A percentile compares a stretch with the other conserved stretches of the same genome.
Conservation (phyloP, 768 basidiomycete genomes). For the Pulveroboletus ravenelii region DNA sequence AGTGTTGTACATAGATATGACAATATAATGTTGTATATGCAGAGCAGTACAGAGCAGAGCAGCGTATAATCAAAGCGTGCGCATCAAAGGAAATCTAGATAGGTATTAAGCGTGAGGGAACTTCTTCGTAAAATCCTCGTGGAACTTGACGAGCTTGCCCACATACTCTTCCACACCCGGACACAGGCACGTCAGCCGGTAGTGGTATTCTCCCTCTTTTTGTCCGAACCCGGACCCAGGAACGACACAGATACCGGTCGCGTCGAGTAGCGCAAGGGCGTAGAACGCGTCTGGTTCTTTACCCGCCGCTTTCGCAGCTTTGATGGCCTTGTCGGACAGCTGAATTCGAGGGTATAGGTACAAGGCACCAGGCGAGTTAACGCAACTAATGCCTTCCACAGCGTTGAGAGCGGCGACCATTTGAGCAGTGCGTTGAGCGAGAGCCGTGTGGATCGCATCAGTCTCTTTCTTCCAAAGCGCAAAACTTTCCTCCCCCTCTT, state of each 20-base stretch:
- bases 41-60: not conserved
- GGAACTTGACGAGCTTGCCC: conserved; percentile 74
- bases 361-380: conserved; percentile 85
- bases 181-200: conserved; percentile 90
- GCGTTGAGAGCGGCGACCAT: conserved; percentile 80
- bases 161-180: conserved; percentile 94
- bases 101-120: conserved; percentile 29
- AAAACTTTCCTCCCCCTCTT: conserved; percentile 70
- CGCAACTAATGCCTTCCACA: conserved; percentile 86
- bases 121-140: conserved; percentile 52
- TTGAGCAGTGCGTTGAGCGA: conserved; percentile 60
- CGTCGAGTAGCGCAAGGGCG: conserved; percentile 74
- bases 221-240: conserved; percentile 96
- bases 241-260: conserved; percentile 90
- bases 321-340: conserved; percentile 66
- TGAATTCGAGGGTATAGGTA: conserved; percentile 88
- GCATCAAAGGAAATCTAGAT: not conserved
- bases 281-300: conserved; percentile 91
- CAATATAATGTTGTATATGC: not conserved
- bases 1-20: not conserved
- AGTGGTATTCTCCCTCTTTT: conserved; percentile 84
- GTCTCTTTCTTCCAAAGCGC: conserved; percentile 81
- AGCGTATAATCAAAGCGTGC: not conserved
- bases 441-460: conserved; percentile 66
- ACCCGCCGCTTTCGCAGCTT: conserved; percentile 64